Evolutionary conservation across 768 basidiomycete species (phyloP).

Genomic region (Leccinum disarticulatum): DNA sequence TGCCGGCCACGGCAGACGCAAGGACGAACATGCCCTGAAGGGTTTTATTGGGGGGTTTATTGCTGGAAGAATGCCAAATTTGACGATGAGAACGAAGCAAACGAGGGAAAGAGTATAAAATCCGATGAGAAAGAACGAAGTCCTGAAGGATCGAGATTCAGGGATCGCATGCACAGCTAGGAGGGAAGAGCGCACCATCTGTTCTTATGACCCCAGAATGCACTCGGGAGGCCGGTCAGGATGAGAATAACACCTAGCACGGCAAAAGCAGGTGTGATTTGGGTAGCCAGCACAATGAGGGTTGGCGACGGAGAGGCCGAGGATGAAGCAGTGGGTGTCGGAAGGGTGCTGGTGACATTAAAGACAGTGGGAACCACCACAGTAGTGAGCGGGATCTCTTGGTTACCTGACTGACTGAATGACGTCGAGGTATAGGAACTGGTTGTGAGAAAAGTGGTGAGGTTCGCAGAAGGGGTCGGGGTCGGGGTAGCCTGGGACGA

Average conservation of each 20-base stretch:
- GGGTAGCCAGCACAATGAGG: constrained; percentile 52
- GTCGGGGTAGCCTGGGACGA: background rate
- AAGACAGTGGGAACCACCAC: constrained; percentile 58
- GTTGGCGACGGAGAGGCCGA: constrained; percentile 36
- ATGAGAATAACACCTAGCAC: constrained; percentile 88
- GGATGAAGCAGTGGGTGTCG: constrained; percentile 49
- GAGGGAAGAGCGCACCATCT: constrained; percentile 62
- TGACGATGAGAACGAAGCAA: constrained; percentile 84
- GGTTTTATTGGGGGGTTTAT: constrained; percentile 78
- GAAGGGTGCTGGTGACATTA: constrained; percentile 60
- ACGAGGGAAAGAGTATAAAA: constrained; percentile 87
- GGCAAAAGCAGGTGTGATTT: constrained; percentile 84
- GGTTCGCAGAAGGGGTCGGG: constrained; percentile 20
- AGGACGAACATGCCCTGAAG: constrained; percentile 91
- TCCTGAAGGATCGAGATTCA: constrained; percentile 49
- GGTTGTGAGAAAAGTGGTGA: constrained; percentile 58
- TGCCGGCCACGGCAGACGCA: constrained; percentile 72
- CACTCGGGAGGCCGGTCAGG: constrained; percentile 84
- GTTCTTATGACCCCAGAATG: constrained; percentile 94
- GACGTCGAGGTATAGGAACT: constrained; percentile 51
- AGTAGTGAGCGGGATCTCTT: constrained; percentile 49
- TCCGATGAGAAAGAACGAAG: constrained; percentile 90
- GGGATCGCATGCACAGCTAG: background rate
- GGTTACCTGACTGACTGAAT: constrained; percentile 47
- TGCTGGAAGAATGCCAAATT: constrained; percentile 83